Evolutionary conservation across 1,284 basidiomycete species (phyloP), one percentile per base, ranked within the genome.

Genomic region (Ganoderma multipileum): DNA sequence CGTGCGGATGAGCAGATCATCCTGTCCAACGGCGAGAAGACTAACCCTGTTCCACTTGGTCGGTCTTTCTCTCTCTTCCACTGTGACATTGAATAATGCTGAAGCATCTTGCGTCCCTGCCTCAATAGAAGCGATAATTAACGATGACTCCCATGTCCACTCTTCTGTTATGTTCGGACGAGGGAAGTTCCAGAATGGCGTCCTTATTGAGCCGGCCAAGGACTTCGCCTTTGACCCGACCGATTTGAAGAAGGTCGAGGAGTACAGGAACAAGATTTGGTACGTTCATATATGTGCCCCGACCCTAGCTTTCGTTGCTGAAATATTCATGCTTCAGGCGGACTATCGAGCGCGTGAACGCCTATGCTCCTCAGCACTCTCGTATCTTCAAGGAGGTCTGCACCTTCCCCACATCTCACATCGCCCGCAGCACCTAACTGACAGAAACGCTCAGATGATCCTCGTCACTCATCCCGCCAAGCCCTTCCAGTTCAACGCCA

Each of bases 121-220:
- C 33, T 8, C 39, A 38, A 33, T 20, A 83, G 84, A 85, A 75
- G 77, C 70, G 11, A 82, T 84, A 0, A 72, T 84, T 42, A 77
- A 77, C 44, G 77, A 78, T 42, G 75, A 83, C 70, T 75, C 82
- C 4, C 65, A 76, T 54, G 74, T 86, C n/a, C 68, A 73, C 28
- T 58, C 72, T 61, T 75, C 76, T 8, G 67, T 81, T 23, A 78
- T 83, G 75, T 79, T 86, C 68, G 85, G 85, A 1, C 73, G 82
- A 1, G 82, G 82, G 7, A 74, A 79, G n/a, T 81, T 83, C 71
- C 82, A 84, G 61, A 79, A 78, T 16, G 85, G 84, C 1, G 77
- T 86, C 18, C 69, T 86, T 14, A 71, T 87, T 16, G 80, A 85
- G 41, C 83, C 83, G 0, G 72, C 61, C 9, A 69, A 76, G 6